Evolutionary conservation across 176 grass and related monocot species (phyloP).

Genomic region (Ananas comosus): DNA sequence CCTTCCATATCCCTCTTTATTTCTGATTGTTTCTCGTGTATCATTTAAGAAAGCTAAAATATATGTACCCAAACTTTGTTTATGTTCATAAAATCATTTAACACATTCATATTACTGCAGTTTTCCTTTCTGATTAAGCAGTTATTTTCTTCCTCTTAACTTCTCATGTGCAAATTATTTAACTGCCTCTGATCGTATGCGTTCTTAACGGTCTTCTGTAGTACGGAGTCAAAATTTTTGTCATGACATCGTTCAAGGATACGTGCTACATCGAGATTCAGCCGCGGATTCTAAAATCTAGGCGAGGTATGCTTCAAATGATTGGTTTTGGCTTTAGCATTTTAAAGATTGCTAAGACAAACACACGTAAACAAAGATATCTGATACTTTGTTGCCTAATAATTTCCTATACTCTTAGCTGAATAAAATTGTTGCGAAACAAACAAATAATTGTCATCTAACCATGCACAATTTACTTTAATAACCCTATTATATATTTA

Average conservation of each 20-base stretch:
- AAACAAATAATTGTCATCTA: neutral
- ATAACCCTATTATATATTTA: no score
- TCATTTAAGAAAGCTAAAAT: no score
- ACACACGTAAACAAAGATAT: neutral
- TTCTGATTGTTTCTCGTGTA: neutral
- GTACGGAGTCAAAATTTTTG: constrained; percentile 77
- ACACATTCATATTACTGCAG: no score
- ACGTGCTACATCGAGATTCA: constrained; percentile 71
- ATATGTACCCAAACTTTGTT: no score
- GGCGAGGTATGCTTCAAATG: constrained; percentile 33
- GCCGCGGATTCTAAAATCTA: constrained; percentile 49
- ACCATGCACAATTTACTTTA: neutral
- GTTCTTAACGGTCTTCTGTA: constrained; percentile 25
- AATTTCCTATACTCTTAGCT: neutral
- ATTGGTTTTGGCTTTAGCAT: neutral
- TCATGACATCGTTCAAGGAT: constrained; percentile 75
- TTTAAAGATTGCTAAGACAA: neutral
- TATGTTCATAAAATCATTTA: no score
- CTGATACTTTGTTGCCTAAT: neutral
- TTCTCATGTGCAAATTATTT: neutral
- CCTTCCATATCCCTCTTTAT: constrained; percentile 1
- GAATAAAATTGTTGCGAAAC: neutral
- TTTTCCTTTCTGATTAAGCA: no score
- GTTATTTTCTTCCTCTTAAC: neutral
- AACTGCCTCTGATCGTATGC: neutral